Evolutionary conservation across 2,329 filamentous ascomycete genomes (phyloP).

Genomic region (Westerdykella ornata): DNA sequence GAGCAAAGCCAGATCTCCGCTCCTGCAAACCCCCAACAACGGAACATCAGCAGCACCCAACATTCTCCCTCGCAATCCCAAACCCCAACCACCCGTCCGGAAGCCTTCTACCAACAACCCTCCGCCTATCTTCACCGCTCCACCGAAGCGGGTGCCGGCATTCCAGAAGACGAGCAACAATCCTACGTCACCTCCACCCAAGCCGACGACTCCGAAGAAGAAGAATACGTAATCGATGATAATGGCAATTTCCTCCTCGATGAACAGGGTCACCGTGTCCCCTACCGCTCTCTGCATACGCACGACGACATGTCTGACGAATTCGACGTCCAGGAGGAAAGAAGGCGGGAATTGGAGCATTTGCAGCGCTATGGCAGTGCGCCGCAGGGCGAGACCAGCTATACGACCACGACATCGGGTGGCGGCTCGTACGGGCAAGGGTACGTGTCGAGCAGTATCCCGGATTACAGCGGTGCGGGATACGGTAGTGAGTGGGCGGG

Average conservation of each 20-base stretch:
- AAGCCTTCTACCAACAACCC: conserved; percentile 37
- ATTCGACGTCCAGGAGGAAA: conserved; percentile 49
- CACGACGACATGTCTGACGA: conserved; percentile 47
- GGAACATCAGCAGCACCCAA: conserved; percentile 17
- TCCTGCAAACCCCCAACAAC: conserved; percentile 14
- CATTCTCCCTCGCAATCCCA: conserved; percentile 3
- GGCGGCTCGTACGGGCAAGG: conserved; percentile 15
- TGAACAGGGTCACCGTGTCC: conserved; percentile 30
- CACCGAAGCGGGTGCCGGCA: conserved; percentile 7
- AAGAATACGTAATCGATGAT: conserved; percentile 35
- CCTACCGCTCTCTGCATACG: conserved; percentile 28
- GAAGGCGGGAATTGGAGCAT: conserved; percentile 44
- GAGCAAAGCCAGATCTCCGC: conserved; percentile 12
- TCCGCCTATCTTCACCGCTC: conserved; percentile 33
- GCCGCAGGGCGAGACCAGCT: conserved; percentile 23
- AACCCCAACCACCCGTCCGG: conserved; percentile 26
- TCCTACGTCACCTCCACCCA: conserved; percentile 34
- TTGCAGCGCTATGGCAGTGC: conserved; percentile 41
- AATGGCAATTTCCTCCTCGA: conserved; percentile 35
- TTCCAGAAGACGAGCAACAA: conserved; percentile 29
- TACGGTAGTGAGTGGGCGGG: conserved; percentile 36
- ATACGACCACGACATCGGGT: conserved; percentile 22
- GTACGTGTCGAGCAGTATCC: conserved; percentile 14
- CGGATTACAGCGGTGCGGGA: conserved; percentile 35
- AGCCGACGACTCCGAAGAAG: conserved; percentile 32